A percentile compares a stretch with the other conserved stretches of the same genome.
Conservation (phyloP, 2,329 filamentous ascomycete species). For the Neonectria faginata region DNA sequence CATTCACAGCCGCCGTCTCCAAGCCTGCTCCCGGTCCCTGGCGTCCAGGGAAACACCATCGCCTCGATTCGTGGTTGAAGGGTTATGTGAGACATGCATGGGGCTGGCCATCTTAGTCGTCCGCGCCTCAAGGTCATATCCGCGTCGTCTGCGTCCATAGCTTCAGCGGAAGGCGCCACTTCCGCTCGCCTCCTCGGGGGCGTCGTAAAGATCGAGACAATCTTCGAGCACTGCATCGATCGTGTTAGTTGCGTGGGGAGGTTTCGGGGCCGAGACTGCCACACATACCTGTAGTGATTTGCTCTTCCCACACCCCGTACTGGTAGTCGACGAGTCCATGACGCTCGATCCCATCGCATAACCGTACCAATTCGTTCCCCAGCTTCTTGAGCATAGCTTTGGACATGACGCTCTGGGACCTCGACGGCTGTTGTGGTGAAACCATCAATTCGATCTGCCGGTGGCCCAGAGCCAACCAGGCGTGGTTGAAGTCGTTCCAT, state of each 20-base stretch:
- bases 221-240: slow-evolving; percentile 51
- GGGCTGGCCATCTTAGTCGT: neutral
- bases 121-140: neutral
- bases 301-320: slow-evolving; percentile 95
- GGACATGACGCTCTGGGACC: slow-evolving; percentile 73
- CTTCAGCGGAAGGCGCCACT: slow-evolving; percentile 44
- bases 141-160: neutral
- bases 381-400: slow-evolving; percentile 79
- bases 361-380: slow-evolving; percentile 81
- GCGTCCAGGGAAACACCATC: slow-evolving; percentile 27
- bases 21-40: slow-evolving; percentile 25
- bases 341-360: slow-evolving; percentile 89
- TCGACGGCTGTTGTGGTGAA: slow-evolving; percentile 67
- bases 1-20: slow-evolving; percentile 20
- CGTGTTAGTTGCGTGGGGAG: slow-evolving; percentile 30
- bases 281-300: slow-evolving; percentile 83
- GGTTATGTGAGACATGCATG: slow-evolving; percentile 10
- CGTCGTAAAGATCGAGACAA: slow-evolving; percentile 60
- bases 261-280: slow-evolving; percentile 6
- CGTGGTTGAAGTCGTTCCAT: slow-evolving; percentile 95
- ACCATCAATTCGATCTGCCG: slow-evolving; percentile 83
- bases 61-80: slow-evolving; percentile 3
- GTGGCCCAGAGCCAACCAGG: slow-evolving; percentile 87
- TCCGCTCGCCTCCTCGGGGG: slow-evolving; percentile 51
- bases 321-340: slow-evolving; percentile 98